Base-by-base conservation (phyloP, 208 protist genomes). In the Crithidia sp. region DNA sequence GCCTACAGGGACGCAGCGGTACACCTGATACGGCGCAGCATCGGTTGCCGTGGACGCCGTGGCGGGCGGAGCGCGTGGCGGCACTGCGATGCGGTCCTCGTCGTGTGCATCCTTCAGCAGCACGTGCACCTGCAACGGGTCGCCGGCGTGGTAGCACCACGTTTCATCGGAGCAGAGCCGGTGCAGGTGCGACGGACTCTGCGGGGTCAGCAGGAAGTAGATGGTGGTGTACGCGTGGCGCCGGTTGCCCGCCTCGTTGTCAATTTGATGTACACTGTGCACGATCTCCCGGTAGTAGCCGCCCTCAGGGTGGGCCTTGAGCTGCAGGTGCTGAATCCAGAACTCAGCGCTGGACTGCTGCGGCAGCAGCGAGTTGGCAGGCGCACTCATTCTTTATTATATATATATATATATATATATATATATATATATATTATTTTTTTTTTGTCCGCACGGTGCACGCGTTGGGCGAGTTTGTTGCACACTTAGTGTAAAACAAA, bases 131-230 rank as follows among this genome's bases (percentile, higher is more conserved):
- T 77, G 65, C 10, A 91, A 69, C 13, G 83, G 77, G 44, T 84
- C 74, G 10, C 80, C 83, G 12, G 81, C 81, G 66, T 86, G 83
- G 50, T 79, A 79, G 44, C 79, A 45, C 77, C 83, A 91, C 50
- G 80, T 76, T 63, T 91, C 86, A 43, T 88, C 86, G 4, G 79
- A 80, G 61, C 71, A 63, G 19, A 86, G 76, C 19, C 86, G 86
- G 66, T 88, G 86, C 43, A 88, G 74, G 73, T 86, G 86, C 4
- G 86, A 88, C 6, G 86, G 83, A 64, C 75, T 86, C 47, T 78
- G 60, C 17, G 69, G 67, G 5, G 77, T 86, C 44, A 85, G 66
- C 16, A 89, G 60, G 59, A 89, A 89, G 75, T 89, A 89, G 40
- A 89, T 89, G 69, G 74, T 82, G 19, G 69, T 84, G 74, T 84